Evolutionary conservation across 768 basidiomycete species (phyloP).

Genomic region (Tricholoma matsutake): DNA sequence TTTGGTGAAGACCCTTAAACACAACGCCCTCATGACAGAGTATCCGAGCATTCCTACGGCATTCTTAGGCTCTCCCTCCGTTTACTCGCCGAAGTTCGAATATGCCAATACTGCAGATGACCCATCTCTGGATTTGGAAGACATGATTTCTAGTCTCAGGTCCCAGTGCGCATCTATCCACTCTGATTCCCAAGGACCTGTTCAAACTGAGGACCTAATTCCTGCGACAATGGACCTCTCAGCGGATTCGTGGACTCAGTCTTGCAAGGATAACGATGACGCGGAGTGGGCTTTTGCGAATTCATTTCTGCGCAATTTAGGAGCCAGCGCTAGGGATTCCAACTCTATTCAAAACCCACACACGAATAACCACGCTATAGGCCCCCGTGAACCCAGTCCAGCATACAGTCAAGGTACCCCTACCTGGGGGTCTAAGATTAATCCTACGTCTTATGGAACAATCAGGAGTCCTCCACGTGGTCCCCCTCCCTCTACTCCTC

Average conservation of each 20-base stretch:
- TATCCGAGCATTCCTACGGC: slow-evolving; percentile 45
- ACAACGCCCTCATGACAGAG: slow-evolving; percentile 15
- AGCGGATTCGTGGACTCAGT: slow-evolving; percentile 10
- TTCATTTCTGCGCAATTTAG: slow-evolving; percentile 21
- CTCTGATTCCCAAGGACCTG: neutral
- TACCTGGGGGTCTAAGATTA: neutral
- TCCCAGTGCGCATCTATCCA: slow-evolving; percentile 32
- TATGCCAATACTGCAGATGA: slow-evolving; percentile 19
- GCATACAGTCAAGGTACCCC: neutral
- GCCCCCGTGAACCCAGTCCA: neutral
- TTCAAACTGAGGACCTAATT: slow-evolving; percentile 3
- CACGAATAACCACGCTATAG: neutral
- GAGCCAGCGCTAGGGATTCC: neutral
- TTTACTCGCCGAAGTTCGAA: slow-evolving; percentile 33
- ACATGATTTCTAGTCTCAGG: slow-evolving; percentile 45
- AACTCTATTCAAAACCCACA: neutral
- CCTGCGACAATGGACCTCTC: slow-evolving; percentile 5
- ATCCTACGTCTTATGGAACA: neutral
- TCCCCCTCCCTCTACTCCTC: slow-evolving; percentile 15
- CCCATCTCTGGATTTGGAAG: slow-evolving; percentile 33
- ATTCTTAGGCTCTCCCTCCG: slow-evolving; percentile 40
- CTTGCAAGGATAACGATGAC: slow-evolving; percentile 11
- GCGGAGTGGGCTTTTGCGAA: slow-evolving; percentile 38
- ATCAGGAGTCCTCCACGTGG: slow-evolving; percentile 8
- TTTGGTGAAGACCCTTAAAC: slow-evolving; percentile 12